Evolutionary conservation across 2,329 filamentous ascomycete species (phyloP).

Genomic region (Mariannaea sp.): DNA sequence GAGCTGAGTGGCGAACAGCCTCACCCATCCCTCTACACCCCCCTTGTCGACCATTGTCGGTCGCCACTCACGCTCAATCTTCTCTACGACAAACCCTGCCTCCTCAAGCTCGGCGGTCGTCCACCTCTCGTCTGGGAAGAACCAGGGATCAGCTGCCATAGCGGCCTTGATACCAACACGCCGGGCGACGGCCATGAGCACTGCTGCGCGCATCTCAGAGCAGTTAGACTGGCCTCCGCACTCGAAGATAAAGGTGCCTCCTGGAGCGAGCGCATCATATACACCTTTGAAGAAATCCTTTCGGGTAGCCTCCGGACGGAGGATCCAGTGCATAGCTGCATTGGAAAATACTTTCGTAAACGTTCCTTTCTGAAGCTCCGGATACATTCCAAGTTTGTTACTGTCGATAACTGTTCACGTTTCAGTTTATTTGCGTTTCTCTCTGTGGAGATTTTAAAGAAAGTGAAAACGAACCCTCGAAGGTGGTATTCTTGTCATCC

Average conservation of each 20-base stretch:
- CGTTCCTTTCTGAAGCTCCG: slow-evolving; percentile 43
- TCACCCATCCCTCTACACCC: slow-evolving; percentile 69
- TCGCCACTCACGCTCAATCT: slow-evolving; percentile 66
- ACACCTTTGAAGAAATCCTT: slow-evolving; percentile 58
- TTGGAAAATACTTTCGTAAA: slow-evolving; percentile 68
- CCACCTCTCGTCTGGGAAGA: slow-evolving; percentile 70
- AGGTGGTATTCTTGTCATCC: slow-evolving; percentile 47
- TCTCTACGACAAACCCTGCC: slow-evolving; percentile 55
- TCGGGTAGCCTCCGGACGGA: slow-evolving; percentile 52
- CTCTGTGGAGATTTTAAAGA: not conserved
- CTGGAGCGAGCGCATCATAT: slow-evolving; percentile 55
- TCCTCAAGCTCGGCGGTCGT: slow-evolving; percentile 51
- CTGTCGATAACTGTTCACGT: slow-evolving; percentile 51
- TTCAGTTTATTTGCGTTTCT: slow-evolving; percentile 1
- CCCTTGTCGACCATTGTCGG: slow-evolving; percentile 63
- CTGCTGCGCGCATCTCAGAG: slow-evolving; percentile 62
- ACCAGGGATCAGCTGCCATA: slow-evolving; percentile 65
- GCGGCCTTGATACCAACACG: slow-evolving; percentile 57
- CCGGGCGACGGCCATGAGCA: slow-evolving; percentile 58
- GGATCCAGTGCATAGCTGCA: slow-evolving; percentile 70
- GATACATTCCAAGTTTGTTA: slow-evolving; percentile 43
- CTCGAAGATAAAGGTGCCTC: slow-evolving; percentile 68
- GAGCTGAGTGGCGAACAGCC: slow-evolving; percentile 64
- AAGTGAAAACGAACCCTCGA: slow-evolving; percentile 46
- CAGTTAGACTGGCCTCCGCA: slow-evolving; percentile 75